Evolutionary conservation across 306 rosid species (phyloP).

Genomic region (Rosa multiflora): DNA sequence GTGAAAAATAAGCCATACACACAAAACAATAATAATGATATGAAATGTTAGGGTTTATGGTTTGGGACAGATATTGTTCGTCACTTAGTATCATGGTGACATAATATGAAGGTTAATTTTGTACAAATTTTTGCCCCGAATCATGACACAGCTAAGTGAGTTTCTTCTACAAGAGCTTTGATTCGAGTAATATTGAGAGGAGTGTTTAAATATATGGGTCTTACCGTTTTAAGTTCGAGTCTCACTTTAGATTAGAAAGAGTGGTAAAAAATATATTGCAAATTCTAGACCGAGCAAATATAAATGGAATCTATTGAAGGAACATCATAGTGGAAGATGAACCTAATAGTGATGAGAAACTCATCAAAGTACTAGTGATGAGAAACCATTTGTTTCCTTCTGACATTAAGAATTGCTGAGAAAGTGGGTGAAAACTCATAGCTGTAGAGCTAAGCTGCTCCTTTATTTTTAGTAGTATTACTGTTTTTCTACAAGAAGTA

Average conservation of each 20-base stretch:
- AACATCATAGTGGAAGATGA: conserved; percentile 2
- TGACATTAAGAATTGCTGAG: background rate
- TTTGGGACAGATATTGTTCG: too few species aligned
- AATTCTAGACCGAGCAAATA: background rate
- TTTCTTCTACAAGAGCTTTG: too few species aligned
- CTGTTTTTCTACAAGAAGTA: conserved; percentile 5
- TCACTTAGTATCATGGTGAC: too few species aligned
- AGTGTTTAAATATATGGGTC: too few species aligned
- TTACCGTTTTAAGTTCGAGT: background rate
- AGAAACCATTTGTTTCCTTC: background rate
- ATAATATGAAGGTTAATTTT: too few species aligned
- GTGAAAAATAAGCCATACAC: background rate
- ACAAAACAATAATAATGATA: too few species aligned
- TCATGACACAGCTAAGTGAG: too few species aligned
- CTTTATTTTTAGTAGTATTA: background rate
- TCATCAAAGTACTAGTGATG: background rate
- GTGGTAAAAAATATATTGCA: background rate
- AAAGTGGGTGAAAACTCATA: background rate
- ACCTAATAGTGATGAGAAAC: background rate
- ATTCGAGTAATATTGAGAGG: too few species aligned
- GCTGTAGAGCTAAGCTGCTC: background rate
- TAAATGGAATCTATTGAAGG: conserved; percentile 6
- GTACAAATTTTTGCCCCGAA: too few species aligned
- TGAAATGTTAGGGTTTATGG: too few species aligned
- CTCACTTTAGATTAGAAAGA: background rate